Evolutionary conservation across 768 basidiomycete species (phyloP), one percentile per base, ranked within the genome.

Genomic region (Dentipellis fragilis): DNA sequence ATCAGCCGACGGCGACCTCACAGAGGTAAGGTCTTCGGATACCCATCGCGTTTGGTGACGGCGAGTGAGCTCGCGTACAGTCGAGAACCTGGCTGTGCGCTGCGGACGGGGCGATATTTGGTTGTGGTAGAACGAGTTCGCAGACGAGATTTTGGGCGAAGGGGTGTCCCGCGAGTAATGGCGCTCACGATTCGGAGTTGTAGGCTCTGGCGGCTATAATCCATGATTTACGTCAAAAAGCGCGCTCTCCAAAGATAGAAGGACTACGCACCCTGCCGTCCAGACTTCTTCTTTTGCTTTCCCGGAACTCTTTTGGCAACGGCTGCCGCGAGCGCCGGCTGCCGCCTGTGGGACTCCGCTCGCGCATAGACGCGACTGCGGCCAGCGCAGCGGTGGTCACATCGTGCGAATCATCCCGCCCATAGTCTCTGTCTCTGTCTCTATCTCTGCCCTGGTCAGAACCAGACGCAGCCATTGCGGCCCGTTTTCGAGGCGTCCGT

Each of bases 331-430:
- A 73, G 54, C 71, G 67, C 60, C 62, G 64, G 11, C 66, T 68
- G 59, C 59, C 66, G 29, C 62, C 65, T 54, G 69, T 71, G 3
- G 79, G 78, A 59, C 79, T 81, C 54, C 75, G 71, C 57, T 49
- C 19, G 9, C 83, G 71, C 23, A 80, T 75, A 3, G 78, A 77
- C 4, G 81, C 78, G 42, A 84, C 78, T 36, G 83, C 79, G 46
- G 78, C 81, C 59, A 87, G 66, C 48, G 85, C 84, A 54, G 81
- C 76, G 23, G 75, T 73, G 1, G 77, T 75, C 35, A 84, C 70
- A 62, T 80, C 74, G 34, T 66, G 67, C 14, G 67, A 65, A 17
- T 65, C 64, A 16, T 64, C 61, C 17, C 64, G 56, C 17, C 60
- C 64, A 19, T 57, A 62, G 36, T 64, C 65, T 29, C 29, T 29